Percentiles rank a stretch among this genome's conserved stretches.
phyloP scores from a whole-genome alignment of 2,329 filamentous ascomycete genomes.

The Aspergillus clavatus region DNA sequence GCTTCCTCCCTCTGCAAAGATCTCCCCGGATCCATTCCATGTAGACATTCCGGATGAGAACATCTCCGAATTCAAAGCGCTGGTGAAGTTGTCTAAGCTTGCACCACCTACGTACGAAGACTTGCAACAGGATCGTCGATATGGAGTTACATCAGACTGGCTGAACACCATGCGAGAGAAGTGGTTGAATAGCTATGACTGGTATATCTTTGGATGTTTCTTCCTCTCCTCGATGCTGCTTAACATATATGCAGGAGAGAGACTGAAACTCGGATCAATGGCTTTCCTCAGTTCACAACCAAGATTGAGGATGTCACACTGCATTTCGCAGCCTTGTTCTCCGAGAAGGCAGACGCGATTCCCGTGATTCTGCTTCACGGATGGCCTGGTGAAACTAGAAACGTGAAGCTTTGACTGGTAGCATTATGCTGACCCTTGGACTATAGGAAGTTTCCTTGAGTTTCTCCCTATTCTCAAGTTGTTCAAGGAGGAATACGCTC shows the following conservation, averaged over 20 bases:
- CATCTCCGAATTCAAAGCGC: constrained; percentile 43
- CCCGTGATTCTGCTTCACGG: constrained; percentile 44
- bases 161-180: constrained; percentile 37
- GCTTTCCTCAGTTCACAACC: constrained; percentile 48
- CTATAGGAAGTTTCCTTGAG: constrained; percentile 29
- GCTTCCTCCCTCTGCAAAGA: constrained; percentile 34
- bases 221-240: no score
- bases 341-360: constrained; percentile 42
- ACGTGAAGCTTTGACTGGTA: not conserved
- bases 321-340: constrained; percentile 50
- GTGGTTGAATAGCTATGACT: constrained; percentile 47
- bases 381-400: constrained; percentile 25
- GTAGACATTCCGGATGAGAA: constrained; percentile 42
- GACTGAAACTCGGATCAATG: constrained; percentile 44
- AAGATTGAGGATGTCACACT: constrained; percentile 41
- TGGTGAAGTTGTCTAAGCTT: constrained; percentile 47
- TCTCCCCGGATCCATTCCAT: constrained; percentile 41
- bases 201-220: no score
- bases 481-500: constrained; percentile 24
- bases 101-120: constrained; percentile 49
- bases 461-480: constrained; percentile 29
- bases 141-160: constrained; percentile 48
- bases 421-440: not conserved
- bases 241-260: no score
- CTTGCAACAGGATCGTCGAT: constrained; percentile 37